Evolutionary conservation across 495 filamentous ascomycete species (phyloP).

Genomic region (Cudoniella acicularis): DNA sequence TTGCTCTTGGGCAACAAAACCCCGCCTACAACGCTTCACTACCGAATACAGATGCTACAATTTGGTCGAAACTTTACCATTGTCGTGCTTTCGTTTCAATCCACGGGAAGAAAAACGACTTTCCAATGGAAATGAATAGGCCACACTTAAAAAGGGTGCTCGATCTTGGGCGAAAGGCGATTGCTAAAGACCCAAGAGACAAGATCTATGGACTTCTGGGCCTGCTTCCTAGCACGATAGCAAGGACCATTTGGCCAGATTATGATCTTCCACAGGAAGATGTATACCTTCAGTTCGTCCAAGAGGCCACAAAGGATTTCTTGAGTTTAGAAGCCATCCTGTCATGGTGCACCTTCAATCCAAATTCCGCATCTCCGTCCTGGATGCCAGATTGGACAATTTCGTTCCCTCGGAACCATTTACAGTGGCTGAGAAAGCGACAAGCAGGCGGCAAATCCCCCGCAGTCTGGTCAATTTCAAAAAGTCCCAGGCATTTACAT

Average conservation of each 20-base stretch:
- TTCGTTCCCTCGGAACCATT: not conserved
- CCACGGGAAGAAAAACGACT: too few relatives aligned
- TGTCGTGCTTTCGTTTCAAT: not conserved
- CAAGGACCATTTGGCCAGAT: not conserved
- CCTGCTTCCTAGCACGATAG: not conserved
- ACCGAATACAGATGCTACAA: not conserved
- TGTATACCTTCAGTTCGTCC: not conserved
- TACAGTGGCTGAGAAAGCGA: not conserved
- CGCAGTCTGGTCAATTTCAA: not conserved
- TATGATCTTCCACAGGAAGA: not conserved
- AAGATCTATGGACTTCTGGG: not conserved
- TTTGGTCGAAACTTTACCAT: not conserved
- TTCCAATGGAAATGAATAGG: not conserved
- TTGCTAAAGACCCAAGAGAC: not conserved
- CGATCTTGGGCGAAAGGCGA: not conserved
- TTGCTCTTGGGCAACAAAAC: too few relatives aligned
- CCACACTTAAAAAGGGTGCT: not conserved
- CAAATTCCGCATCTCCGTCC: not conserved
- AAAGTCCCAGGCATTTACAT: not conserved
- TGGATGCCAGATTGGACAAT: constrained; percentile 5
- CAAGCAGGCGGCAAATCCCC: not conserved
- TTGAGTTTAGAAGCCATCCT: not conserved
- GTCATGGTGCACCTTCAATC: not conserved
- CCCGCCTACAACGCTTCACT: too few relatives aligned
- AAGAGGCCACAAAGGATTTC: not conserved